Evolutionary conservation across 2,329 filamentous ascomycete genomes (phyloP), one percentile per base, ranked within the genome.

Genomic region (Verruconis gallopava): DNA sequence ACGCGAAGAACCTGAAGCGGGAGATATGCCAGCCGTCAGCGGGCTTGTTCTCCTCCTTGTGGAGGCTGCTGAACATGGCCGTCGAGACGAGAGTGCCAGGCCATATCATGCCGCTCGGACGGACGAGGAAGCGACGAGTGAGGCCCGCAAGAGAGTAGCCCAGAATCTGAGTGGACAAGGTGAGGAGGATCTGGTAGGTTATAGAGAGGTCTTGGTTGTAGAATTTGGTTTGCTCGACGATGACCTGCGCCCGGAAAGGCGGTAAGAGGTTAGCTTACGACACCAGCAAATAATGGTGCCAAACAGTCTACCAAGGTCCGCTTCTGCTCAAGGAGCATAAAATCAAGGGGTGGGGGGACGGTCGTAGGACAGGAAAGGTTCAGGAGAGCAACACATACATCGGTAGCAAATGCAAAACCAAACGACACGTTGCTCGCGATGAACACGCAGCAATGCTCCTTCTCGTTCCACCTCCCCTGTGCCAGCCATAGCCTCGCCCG

Each of bases 81-180:
- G 84, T 85, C 15, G 85, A 89, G 71, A 89, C 86, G 38, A 93
- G 67, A 0, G 85, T 93, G 17, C 81, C 81, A 1, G 85, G 85
- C 85, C 85, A 93, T 37, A 93, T 85, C 81, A 93, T 93, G 45
- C 83, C 83, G 47, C 81, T 83, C 0, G 85, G 85, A 19, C 84
- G 76, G 20, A 93, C 85, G 3, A 93, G 69, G 56, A 86, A 91
- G 38, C 82, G 75, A 44, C 85, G 71, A 2, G 83, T 83, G 34
- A 93, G 67, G 2, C 85, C 85, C 38, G 85, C 85, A 56, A 93
- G 85, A 3, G 85, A 79, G 57, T 93, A 93, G 12, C 85, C 85
- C 22, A 93, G 65, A 20, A 91, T 83, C 56, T 93, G 85, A 0
- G 85, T 91, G 2, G 85, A 91, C 13, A 93, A 69, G 1, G 82